Conservation (phyloP, 441 rosid genomes). For the Codiaeum variegatum region DNA sequence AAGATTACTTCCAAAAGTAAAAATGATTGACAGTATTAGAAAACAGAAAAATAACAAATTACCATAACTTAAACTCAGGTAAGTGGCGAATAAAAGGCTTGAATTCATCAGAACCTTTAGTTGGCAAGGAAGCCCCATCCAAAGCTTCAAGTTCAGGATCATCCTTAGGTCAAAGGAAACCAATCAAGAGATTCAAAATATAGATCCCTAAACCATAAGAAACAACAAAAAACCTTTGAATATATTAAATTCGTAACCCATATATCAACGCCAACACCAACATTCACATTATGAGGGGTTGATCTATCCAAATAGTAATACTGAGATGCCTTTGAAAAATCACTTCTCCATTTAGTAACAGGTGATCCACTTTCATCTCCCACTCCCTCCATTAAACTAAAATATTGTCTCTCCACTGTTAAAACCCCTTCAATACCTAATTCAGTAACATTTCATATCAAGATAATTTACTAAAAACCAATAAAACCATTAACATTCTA, state of each 20-base stretch:
- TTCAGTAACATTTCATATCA: background rate
- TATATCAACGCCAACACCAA: conserved; percentile 14
- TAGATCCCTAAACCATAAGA: conserved; percentile 26
- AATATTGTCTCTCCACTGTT: background rate
- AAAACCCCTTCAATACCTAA: background rate
- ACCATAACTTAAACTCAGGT: conserved; percentile 32
- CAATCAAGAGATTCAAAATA: conserved; percentile 26
- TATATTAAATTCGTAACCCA: conserved; percentile 17
- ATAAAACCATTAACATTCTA: background rate
- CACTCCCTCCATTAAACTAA: conserved; percentile 17
- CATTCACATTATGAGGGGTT: conserved; percentile 15
- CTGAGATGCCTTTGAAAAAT: conserved; percentile 15
- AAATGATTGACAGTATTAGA: too few relatives aligned
- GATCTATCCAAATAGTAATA: conserved; percentile 24
- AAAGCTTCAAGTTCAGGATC: conserved; percentile 22
- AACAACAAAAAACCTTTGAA: conserved; percentile 24
- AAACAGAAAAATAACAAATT: background rate
- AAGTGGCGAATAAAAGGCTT: conserved; percentile 25
- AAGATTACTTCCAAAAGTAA: background rate
- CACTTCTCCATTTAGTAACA: conserved; percentile 16
- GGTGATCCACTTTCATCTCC: conserved; percentile 14
- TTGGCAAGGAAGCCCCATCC: conserved; percentile 28
- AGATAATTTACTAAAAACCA: background rate
- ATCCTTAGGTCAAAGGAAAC: conserved; percentile 25
- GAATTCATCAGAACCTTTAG: conserved; percentile 23